A percentile compares a stretch with the other conserved stretches of the same genome.
Conservation (phyloP, 148 eudicot genomes). For the Rhododendron williamsianum region DNA sequence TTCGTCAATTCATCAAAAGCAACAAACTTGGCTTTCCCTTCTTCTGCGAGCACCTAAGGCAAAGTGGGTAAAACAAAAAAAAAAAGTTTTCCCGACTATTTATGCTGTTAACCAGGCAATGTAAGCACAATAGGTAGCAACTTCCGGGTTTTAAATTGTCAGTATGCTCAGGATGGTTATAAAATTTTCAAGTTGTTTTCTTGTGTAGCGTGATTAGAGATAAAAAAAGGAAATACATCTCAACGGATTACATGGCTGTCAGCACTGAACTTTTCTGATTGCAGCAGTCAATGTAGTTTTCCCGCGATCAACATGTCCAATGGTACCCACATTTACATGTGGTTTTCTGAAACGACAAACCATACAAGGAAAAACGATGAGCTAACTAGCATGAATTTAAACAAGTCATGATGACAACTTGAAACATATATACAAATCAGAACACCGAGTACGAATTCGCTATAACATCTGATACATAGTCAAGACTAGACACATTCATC, state of each 20-base stretch:
- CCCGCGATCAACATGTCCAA: constrained; percentile 88
- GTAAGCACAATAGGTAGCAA: not conserved
- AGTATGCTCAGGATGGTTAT: not conserved
- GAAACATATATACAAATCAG: not conserved
- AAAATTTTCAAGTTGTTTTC: not conserved
- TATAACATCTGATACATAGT: not conserved
- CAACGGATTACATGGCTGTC: not conserved
- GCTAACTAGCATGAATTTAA: not conserved
- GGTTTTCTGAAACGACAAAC: constrained; percentile 51
- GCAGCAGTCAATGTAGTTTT: constrained; percentile 91
- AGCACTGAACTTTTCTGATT: constrained; percentile 51
- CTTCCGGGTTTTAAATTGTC: not conserved
- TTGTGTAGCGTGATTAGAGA: not conserved
- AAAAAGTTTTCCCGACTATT: not conserved
- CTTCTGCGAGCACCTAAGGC: constrained; percentile 63
- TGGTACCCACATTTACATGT: constrained; percentile 81
- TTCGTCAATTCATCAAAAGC: constrained; percentile 83
- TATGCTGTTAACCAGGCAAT: not conserved
- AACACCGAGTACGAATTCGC: not conserved
- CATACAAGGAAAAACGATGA: not conserved
- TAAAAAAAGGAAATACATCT: not conserved
- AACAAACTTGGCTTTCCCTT: constrained; percentile 75
- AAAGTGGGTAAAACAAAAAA: not conserved
- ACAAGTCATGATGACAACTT: too few relatives aligned
- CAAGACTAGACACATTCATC: not conserved